phyloP scores from a whole-genome alignment of 139 green algal genomes.

The Zygnema circumcarinatum region DNA sequence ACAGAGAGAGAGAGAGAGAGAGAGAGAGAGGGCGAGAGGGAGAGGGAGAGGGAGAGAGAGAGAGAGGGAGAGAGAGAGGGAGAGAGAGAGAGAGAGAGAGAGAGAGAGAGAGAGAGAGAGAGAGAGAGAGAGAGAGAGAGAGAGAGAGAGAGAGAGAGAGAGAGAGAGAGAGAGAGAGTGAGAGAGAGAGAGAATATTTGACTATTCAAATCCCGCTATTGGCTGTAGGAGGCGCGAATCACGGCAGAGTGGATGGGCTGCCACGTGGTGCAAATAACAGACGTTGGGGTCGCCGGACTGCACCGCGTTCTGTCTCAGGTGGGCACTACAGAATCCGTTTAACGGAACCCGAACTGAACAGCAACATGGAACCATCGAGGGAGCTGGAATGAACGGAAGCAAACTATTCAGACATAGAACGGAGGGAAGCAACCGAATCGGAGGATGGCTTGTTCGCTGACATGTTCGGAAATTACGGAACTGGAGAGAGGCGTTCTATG shows the following conservation, averaged over 20 bases:
- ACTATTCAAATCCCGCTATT: too few relatives aligned
- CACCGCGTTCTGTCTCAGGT: conserved; percentile 65
- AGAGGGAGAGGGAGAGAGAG: neutral
- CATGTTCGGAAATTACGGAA: neutral
- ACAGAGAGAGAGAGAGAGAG: neutral
- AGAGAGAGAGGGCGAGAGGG: neutral
- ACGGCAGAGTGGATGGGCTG: conserved; percentile 65
- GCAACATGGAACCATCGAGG: too few relatives aligned
- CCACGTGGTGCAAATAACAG: conserved; percentile 69
- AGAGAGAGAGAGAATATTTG: conserved; percentile 42
- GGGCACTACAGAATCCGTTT: neutral
- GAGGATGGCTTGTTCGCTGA: conserved; percentile 10
- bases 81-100: neutral
- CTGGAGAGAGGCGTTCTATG: too few relatives aligned
- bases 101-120: neutral
- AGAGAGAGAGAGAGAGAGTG: conserved; percentile 3
- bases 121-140: conserved; percentile 1
- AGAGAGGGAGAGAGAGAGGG: neutral
- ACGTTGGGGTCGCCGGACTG: conserved; percentile 73
- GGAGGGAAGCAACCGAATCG: too few relatives aligned
- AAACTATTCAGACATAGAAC: too few relatives aligned
- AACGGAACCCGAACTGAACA: too few relatives aligned
- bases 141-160: neutral
- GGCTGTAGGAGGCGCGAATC: conserved; percentile 67
- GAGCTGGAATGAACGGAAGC: too few relatives aligned